Evolutionary conservation across 371 early-diverging fungal genomes (phyloP).

Genomic region (Mortierella sp.): DNA sequence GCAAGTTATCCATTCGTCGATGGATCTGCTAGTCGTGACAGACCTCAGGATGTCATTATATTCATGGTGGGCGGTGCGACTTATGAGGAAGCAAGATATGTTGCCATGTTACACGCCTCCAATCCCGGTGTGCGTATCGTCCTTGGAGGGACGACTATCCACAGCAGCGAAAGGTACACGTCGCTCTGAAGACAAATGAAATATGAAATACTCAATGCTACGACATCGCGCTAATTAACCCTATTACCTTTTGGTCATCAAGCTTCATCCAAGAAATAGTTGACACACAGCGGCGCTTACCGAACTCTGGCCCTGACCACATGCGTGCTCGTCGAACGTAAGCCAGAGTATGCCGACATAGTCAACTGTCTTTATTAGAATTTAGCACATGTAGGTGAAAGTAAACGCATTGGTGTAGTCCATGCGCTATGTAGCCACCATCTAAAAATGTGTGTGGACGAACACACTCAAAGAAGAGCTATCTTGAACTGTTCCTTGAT

Average conservation of each 20-base stretch:
- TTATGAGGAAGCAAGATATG: constrained; percentile 89
- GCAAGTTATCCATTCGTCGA: constrained; percentile 83
- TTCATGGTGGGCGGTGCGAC: constrained; percentile 95
- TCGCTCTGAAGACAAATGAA: not conserved
- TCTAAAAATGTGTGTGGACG: too few relatives aligned
- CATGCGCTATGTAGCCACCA: too few relatives aligned
- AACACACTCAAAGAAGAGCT: too few relatives aligned
- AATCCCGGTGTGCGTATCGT: constrained; percentile 84
- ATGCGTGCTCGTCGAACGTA: constrained; percentile 16
- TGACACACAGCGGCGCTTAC: constrained; percentile 23
- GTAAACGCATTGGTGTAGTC: too few relatives aligned
- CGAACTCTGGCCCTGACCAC: constrained; percentile 16
- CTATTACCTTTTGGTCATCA: not conserved
- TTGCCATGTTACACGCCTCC: constrained; percentile 80
- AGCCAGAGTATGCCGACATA: too few relatives aligned
- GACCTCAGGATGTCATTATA: constrained; percentile 94
- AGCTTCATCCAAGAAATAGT: constrained; percentile 52
- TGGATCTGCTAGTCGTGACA: constrained; percentile 62
- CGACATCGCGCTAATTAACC: not conserved
- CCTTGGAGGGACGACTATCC: constrained; percentile 90
- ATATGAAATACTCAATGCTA: not conserved
- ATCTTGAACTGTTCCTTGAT: too few relatives aligned
- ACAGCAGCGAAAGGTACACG: constrained; percentile 73
- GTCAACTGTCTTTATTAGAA: too few relatives aligned
- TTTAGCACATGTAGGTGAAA: too few relatives aligned